Conservation (phyloP, 345 rosid genomes). For the Eucalyptus regnans region DNA sequence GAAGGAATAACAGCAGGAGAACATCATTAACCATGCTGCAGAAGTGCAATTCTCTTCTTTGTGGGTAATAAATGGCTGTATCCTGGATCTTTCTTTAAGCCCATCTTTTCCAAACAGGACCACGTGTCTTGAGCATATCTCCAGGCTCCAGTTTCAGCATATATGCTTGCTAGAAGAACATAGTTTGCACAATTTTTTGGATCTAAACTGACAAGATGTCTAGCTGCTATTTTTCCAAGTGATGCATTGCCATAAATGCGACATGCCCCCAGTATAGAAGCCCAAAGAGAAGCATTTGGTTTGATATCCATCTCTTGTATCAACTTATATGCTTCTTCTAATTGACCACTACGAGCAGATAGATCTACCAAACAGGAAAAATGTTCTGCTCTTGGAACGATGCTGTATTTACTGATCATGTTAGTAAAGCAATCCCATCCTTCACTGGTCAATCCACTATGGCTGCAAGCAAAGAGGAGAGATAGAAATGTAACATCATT, state of each 20-base stretch:
- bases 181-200: conserved; percentile 40
- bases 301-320: conserved; percentile 18
- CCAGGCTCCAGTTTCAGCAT: conserved; percentile 48
- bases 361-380: conserved; percentile 61
- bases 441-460: conserved; percentile 37
- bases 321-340: conserved; percentile 43
- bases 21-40: conserved; percentile 2
- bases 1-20: not conserved
- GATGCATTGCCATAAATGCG: conserved; percentile 23
- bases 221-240: conserved; percentile 41
- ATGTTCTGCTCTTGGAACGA: conserved; percentile 45
- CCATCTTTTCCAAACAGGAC: conserved; percentile 32
- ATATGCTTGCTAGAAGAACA: conserved; percentile 44
- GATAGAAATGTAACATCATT: conserved; percentile 56
- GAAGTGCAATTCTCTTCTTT: conserved; percentile 1
- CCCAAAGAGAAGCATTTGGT: conserved; percentile 54
- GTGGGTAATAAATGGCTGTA: conserved; percentile 37
- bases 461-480: conserved; percentile 62
- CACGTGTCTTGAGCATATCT: conserved; percentile 28
- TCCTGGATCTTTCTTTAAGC: conserved; percentile 41
- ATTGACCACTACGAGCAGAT: conserved; percentile 49
- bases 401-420: conserved; percentile 37
- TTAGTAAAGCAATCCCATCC: conserved; percentile 46
- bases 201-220: conserved; percentile 33
- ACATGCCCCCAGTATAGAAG: conserved; percentile 54